Percentiles rank a stretch among this genome's conserved stretches.
phyloP scores from a whole-genome alignment of 225 moss, liverwort and hornwort genomes.

The Sphagnum tenellum region DNA sequence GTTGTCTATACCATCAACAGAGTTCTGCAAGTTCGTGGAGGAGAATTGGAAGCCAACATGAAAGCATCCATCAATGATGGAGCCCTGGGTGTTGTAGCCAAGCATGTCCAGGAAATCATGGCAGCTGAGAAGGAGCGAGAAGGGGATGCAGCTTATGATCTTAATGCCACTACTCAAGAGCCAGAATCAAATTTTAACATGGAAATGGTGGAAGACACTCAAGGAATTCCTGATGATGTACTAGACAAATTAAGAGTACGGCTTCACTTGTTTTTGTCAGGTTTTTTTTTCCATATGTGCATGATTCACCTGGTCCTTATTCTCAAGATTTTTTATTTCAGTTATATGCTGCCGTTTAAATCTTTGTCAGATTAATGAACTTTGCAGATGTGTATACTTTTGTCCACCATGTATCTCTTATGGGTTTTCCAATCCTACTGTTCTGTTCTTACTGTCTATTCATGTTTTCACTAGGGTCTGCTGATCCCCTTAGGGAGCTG shows the following conservation, averaged over 20 bases:
- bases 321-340: too few relatives aligned
- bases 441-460: too few relatives aligned
- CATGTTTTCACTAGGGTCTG: too few relatives aligned
- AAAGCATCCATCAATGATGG: conserved; percentile 61
- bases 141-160: conserved; percentile 50
- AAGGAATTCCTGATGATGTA: conserved; percentile 52
- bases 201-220: conserved; percentile 42
- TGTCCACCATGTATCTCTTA: too few relatives aligned
- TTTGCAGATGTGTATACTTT: too few relatives aligned
- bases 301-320: too few relatives aligned
- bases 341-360: too few relatives aligned
- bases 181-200: conserved; percentile 8
- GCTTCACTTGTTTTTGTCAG: too few relatives aligned
- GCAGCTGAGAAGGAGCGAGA: conserved; percentile 50
- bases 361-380: too few relatives aligned
- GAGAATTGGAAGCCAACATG: conserved; percentile 86
- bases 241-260: conserved; percentile 57
- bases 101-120: conserved; percentile 51
- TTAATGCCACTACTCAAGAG: conserved; percentile 27
- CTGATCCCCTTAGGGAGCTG: too few relatives aligned
- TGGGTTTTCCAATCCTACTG: too few relatives aligned
- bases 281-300: too few relatives aligned
- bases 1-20: conserved; percentile 79
- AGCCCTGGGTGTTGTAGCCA: conserved; percentile 49
- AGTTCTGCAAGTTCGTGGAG: conserved; percentile 85